These are phyloP conservation scores for Eruca vesicaria DNA, from an alignment of 441 rosid genomes.

Conservation along the genomic window DNA sequence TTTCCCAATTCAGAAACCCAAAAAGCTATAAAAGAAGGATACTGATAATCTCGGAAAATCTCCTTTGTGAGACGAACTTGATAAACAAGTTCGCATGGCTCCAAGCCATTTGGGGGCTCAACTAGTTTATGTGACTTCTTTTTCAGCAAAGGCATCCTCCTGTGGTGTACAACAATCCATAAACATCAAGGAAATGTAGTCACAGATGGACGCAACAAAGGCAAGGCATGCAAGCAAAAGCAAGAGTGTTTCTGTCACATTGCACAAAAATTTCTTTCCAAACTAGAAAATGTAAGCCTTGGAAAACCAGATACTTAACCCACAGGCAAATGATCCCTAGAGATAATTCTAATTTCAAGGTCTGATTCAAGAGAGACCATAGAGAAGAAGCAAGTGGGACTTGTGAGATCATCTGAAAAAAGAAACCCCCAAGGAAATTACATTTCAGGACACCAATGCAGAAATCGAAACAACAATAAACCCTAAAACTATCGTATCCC, in stretches of 20 bases:
- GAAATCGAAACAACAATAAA: slow-evolving; percentile 23
- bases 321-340: neutral
- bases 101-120: slow-evolving; percentile 69
- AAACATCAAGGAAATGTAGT: neutral
- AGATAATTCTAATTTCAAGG: neutral
- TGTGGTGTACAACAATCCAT: neutral
- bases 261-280: neutral
- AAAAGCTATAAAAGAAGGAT: slow-evolving; percentile 65
- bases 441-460: slow-evolving; percentile 13
- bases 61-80: slow-evolving; percentile 98
- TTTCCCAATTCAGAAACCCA: neutral
- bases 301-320: neutral
- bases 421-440: neutral
- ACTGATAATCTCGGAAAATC: slow-evolving; percentile 81
- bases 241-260: neutral
- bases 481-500: slow-evolving; percentile 24
- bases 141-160: slow-evolving; percentile 80
- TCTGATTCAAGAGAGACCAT: slow-evolving; percentile 3
- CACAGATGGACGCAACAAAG: neutral
- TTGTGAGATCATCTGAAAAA: neutral
- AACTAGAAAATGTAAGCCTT: neutral
- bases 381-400: slow-evolving; percentile 11
- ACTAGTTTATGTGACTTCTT: slow-evolving; percentile 63
- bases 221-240: neutral
- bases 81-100: slow-evolving; percentile 70